phyloP scores from a whole-genome alignment of 345 rosid species.

The Bretschneidera sinensis region DNA sequence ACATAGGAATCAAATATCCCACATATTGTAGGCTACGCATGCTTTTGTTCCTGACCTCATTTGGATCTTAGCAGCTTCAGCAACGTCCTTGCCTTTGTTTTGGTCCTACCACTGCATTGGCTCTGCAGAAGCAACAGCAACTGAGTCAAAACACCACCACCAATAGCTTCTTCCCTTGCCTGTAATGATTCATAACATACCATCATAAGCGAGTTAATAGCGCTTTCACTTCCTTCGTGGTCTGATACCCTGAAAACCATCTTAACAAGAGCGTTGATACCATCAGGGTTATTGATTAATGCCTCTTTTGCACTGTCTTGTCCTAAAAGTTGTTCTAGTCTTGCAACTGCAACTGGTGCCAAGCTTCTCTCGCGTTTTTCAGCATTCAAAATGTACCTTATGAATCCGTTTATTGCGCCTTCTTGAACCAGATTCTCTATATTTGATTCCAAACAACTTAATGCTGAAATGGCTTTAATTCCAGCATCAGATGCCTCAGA shows the following conservation, averaged over 20 bases:
- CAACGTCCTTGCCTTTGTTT: constrained; percentile 42
- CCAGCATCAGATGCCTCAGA: constrained; percentile 25
- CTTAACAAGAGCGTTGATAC: constrained; percentile 35
- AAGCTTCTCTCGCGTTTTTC: constrained; percentile 23
- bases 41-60: constrained; percentile 5
- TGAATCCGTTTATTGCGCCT: constrained; percentile 30
- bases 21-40: background rate
- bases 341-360: constrained; percentile 31
- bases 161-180: constrained; percentile 49
- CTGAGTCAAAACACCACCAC: constrained; percentile 41
- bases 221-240: constrained; percentile 56
- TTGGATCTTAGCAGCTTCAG: constrained; percentile 51
- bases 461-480: constrained; percentile 37
- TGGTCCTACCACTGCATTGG: constrained; percentile 49
- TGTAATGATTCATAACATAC: constrained; percentile 37
- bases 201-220: constrained; percentile 33
- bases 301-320: constrained; percentile 31
- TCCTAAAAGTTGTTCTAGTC: constrained; percentile 36
- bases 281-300: constrained; percentile 28
- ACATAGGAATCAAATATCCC: background rate
- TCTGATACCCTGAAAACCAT: constrained; percentile 62
- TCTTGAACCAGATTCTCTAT: constrained; percentile 29
- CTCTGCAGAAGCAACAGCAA: constrained; percentile 54
- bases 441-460: constrained; percentile 35
- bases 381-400: constrained; percentile 26